Percentiles rank a stretch among this genome's conserved stretches.
Conservation (phyloP, 2,329 filamentous ascomycete genomes). For the Trichoderma endophyticum region DNA sequence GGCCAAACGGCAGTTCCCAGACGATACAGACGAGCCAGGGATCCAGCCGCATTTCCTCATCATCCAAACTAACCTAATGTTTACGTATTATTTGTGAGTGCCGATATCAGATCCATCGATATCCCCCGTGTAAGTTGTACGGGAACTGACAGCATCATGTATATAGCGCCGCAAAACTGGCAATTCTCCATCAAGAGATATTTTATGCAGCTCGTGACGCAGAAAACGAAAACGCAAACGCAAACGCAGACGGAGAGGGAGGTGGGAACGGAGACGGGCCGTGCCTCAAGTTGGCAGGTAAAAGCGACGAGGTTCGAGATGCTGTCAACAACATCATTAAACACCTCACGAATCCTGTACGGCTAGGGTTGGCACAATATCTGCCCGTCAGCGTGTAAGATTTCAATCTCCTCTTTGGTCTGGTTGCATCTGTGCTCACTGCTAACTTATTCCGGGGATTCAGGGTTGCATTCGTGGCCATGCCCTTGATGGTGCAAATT, state of each 20-base stretch:
- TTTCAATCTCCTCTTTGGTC: not conserved
- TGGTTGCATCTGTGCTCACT: not conserved
- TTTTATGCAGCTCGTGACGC: slow-evolving; percentile 4
- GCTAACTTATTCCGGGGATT: not conserved
- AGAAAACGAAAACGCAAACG: not conserved
- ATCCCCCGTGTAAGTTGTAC: not conserved
- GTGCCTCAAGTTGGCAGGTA: not conserved
- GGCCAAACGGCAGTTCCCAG: not conserved
- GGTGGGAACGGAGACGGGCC: not conserved
- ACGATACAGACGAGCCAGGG: not conserved
- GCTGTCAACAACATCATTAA: not conserved
- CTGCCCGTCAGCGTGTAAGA: slow-evolving; percentile 15
- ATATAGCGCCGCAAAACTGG: slow-evolving; percentile 4
- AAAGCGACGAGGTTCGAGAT: slow-evolving; percentile 14
- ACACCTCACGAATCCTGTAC: slow-evolving; percentile 9
- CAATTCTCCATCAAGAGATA: slow-evolving; percentile 6
- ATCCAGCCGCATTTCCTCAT: slow-evolving; percentile 10
- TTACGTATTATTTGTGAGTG: slow-evolving; percentile 15
- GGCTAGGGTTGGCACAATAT: slow-evolving; percentile 8
- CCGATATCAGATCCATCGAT: not conserved
- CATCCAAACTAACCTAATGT: slow-evolving; percentile 15
- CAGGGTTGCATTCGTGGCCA: slow-evolving; percentile 12
- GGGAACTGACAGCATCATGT: not conserved
- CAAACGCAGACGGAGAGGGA: not conserved
- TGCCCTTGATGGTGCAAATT: slow-evolving; percentile 15